Base-by-base conservation (phyloP, 2,329 filamentous ascomycete genomes). In the Trichoderma sp. region DNA sequence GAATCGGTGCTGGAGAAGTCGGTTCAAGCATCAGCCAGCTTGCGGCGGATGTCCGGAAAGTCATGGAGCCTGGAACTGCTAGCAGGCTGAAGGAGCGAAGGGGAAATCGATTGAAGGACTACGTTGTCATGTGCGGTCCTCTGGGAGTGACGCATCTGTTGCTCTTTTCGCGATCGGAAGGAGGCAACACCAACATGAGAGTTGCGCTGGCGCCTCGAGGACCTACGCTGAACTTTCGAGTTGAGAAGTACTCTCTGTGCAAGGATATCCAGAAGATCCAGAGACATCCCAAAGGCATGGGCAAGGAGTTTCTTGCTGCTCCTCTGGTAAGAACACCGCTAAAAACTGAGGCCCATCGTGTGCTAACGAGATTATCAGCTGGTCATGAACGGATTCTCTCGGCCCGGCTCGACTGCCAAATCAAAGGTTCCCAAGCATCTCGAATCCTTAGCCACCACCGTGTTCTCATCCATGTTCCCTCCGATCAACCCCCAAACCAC, bases 311-410 rank as follows among this genome's bases (percentile, higher is more conserved):
- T 74, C 84, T 91, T 67, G 93, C 89, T 52, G 89, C 95, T 7
- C 95, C 95, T 70, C 81, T 98, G 80, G 89, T 91, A 86, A 70
- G 82, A 71, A 67, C 45, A 42, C 27, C 7, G 29, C n/a, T n/a
- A 9, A 2, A 2, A 5, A 2, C 17, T 2, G 1, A 54, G 15
- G 15, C 25, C 12, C 7, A 34, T 12, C 27, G 17, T 15, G 4
- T 19, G 69, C 73, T 80, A 75, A 80, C 72, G 7, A n/a, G n/a
- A 35, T 13, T 60, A 32, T 3, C 70, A 90, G 87, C 86, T 99
- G 53, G 95, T 99, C 72, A 98, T 99, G 95, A 99, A 99, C 82
- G 97, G 97, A 79, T 97, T 99, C 79, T 87, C 87, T 45, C 90
- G 89, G 4, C 86, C 90, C 32, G 83, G 81, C 35, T 76, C 85